These are phyloP conservation scores for Diutina mesorugosa DNA, from an alignment of 1,139 yeast species.

Conservation along the genomic window DNA sequence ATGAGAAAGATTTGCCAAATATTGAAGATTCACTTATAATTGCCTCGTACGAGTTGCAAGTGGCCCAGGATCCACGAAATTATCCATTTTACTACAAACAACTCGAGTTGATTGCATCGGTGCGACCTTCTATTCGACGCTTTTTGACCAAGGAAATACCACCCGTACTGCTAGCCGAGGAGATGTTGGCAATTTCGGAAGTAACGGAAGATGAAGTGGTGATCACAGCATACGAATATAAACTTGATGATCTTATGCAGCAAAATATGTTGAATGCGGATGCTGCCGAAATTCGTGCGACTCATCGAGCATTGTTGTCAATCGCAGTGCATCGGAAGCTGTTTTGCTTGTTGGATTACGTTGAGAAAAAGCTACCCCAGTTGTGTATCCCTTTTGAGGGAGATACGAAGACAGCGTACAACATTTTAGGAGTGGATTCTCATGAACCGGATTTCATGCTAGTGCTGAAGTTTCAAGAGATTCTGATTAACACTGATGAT, in stretches of 20 bases:
- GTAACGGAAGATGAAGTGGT: slow-evolving; percentile 68
- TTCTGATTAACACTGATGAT: slow-evolving; percentile 17
- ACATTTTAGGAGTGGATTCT: slow-evolving; percentile 27
- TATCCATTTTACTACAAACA: slow-evolving; percentile 21
- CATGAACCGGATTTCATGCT: slow-evolving; percentile 43
- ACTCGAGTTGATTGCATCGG: slow-evolving; percentile 30
- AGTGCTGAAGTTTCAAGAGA: slow-evolving; percentile 39
- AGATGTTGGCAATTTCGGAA: slow-evolving; percentile 45
- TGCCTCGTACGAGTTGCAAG: slow-evolving; percentile 31
- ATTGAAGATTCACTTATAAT: slow-evolving; percentile 32
- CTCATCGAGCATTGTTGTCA: slow-evolving; percentile 25
- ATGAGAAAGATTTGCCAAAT: slow-evolving; percentile 1
- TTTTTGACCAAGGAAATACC: slow-evolving; percentile 44
- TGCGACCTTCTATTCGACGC: slow-evolving; percentile 22
- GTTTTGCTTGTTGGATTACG: slow-evolving; percentile 29
- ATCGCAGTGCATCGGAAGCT: slow-evolving; percentile 29
- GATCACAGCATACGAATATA: slow-evolving; percentile 55
- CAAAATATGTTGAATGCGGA: slow-evolving; percentile 37
- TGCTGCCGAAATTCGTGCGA: slow-evolving; percentile 26
- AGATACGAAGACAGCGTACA: slow-evolving; percentile 24
- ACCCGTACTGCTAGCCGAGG: slow-evolving; percentile 45
- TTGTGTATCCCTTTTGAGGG: slow-evolving; percentile 6
- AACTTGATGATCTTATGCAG: slow-evolving; percentile 49
- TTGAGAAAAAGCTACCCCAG: slow-evolving; percentile 30
- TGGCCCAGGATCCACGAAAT: slow-evolving; percentile 21